Percentiles rank a stretch among this genome's conserved stretches.
phyloP scores from a whole-genome alignment of 108 stramenopile genomes.

The Aurantiochytrium sp. region DNA sequence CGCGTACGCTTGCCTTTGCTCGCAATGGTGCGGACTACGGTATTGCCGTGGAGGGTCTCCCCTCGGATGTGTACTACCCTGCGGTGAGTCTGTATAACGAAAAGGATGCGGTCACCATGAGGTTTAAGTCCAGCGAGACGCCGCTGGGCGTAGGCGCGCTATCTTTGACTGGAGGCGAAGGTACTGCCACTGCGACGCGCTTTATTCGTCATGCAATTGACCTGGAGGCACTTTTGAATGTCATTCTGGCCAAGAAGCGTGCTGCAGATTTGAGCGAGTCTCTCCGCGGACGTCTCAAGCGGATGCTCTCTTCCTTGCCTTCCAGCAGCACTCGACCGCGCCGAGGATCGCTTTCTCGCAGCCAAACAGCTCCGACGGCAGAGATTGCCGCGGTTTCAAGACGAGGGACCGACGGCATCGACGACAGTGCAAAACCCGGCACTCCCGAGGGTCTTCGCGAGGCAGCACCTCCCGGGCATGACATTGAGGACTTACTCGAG shows the following conservation, averaged over 20 bases:
- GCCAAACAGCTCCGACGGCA: neutral
- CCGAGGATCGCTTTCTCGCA: neutral
- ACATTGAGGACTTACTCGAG: neutral
- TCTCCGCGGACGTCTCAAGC: too few relatives aligned
- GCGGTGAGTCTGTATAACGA: conserved; percentile 51
- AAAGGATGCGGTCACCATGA: conserved; percentile 31
- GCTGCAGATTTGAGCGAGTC: too few relatives aligned
- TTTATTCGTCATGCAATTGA: too few relatives aligned
- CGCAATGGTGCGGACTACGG: conserved; percentile 41
- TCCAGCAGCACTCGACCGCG: neutral
- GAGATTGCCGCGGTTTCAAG: neutral
- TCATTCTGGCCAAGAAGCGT: too few relatives aligned
- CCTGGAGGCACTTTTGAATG: too few relatives aligned
- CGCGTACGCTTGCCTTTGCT: conserved; percentile 31
- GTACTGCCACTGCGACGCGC: too few relatives aligned
- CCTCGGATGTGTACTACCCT: conserved; percentile 34
- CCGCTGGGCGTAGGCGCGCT: too few relatives aligned
- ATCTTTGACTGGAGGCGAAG: too few relatives aligned
- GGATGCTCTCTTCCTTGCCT: too few relatives aligned
- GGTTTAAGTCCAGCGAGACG: neutral
- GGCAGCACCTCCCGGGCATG: neutral
- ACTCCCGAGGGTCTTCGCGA: neutral
- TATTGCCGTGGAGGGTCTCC: conserved; percentile 39
- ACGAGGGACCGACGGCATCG: neutral
- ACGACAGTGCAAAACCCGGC: neutral